A percentile compares a stretch with the other conserved stretches of the same genome.
These are phyloP conservation scores for Turnera subulata DNA, from an alignment of 345 rosid genomes.

Conservation along the genomic window DNA sequence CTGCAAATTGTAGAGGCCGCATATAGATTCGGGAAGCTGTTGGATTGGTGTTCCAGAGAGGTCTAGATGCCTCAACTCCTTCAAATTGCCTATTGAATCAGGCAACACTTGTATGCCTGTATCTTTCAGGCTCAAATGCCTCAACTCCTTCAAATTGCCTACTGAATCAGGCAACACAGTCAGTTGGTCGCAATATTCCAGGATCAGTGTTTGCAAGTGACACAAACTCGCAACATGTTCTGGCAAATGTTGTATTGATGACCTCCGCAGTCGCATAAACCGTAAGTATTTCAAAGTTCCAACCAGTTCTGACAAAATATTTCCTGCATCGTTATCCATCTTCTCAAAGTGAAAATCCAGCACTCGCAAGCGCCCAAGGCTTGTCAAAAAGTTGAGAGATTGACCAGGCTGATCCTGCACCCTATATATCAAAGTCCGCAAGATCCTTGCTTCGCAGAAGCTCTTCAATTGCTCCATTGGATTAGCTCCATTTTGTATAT, in stretches of 20 bases:
- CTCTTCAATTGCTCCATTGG: not conserved
- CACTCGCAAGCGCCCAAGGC: not conserved
- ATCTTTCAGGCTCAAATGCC: not conserved
- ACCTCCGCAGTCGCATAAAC: not conserved
- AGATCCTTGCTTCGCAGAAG: no score
- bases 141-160: no score
- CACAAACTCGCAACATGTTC: not conserved
- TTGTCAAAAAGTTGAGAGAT: not conserved
- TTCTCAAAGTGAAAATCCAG: not conserved
- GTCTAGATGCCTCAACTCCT: not conserved
- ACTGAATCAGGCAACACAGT: no score
- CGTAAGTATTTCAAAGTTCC: not conserved
- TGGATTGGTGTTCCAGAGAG: not conserved
- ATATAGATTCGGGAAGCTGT: not conserved
- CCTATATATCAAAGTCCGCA: no score
- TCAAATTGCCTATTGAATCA: not conserved
- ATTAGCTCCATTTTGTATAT: fast-evolving
- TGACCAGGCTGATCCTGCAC: no score
- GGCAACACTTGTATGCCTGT: constrained; percentile 5
- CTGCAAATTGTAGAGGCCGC: not conserved
- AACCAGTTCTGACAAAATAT: not conserved
- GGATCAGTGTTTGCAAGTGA: not conserved
- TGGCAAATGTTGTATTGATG: not conserved
- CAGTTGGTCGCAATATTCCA: not conserved
- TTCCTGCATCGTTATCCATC: not conserved